phyloP scores from a whole-genome alignment of 495 filamentous ascomycete genomes.

The Hypoxylon perforatum region DNA sequence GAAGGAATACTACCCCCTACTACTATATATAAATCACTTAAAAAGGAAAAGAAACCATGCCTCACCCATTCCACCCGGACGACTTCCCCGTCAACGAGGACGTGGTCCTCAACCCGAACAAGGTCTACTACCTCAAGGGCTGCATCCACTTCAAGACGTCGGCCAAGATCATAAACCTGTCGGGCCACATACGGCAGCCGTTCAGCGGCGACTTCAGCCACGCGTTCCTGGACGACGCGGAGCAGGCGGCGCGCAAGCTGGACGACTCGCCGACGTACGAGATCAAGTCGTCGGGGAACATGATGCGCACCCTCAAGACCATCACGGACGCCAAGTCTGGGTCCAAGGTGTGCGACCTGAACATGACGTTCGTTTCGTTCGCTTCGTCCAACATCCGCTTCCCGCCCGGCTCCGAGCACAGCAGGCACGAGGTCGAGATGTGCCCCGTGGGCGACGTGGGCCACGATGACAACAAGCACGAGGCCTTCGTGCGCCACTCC shows the following conservation, averaged over 20 bases:
- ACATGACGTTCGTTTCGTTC: constrained; percentile 48
- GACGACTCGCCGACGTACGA: constrained; percentile 22
- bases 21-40: neutral
- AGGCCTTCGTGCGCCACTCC: constrained; percentile 44
- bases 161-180: constrained; percentile 38
- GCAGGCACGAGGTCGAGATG: constrained; percentile 42
- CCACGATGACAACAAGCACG: constrained; percentile 37
- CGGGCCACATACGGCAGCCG: constrained; percentile 17
- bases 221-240: constrained; percentile 41
- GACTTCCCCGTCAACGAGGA: constrained; percentile 46
- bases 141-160: constrained; percentile 46
- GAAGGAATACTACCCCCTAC: neutral
- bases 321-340: constrained; percentile 28
- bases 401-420: constrained; percentile 37
- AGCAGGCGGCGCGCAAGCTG: constrained; percentile 26
- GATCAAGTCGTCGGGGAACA: constrained; percentile 44
- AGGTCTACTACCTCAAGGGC: constrained; percentile 40
- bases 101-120: constrained; percentile 33
- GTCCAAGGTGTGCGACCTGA: constrained; percentile 42
- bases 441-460: constrained; percentile 38
- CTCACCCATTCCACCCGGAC: constrained; percentile 44
- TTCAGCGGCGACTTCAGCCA: constrained; percentile 43
- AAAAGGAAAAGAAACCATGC: neutral
- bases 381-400: constrained; percentile 40
- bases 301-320: constrained; percentile 48